Evolutionary conservation across 2,329 filamentous ascomycete species (phyloP).

Genomic region (Ophiocordyceps camponoti-leonardi): DNA sequence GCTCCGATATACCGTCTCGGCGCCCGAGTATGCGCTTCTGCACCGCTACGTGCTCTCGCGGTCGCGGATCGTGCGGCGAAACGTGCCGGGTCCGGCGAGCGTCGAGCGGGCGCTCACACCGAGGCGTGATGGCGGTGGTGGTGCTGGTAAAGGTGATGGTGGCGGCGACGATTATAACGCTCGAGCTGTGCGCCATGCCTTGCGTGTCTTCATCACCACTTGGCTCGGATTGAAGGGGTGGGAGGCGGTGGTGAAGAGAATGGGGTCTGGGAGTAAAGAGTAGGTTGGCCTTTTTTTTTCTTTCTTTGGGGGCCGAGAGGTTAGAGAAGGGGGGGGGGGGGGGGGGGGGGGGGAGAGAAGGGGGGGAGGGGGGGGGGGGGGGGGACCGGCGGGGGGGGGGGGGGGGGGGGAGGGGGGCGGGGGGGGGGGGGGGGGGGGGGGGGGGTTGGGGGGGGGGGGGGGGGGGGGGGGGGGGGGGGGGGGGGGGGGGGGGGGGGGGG

Average conservation of each 20-base stretch:
- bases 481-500: too few relatives aligned
- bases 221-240: slow-evolving; percentile 46
- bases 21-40: slow-evolving; percentile 70
- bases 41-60: slow-evolving; percentile 71
- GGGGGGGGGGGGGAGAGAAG: too few relatives aligned
- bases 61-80: slow-evolving; percentile 37
- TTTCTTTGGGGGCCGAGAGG: not conserved
- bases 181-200: slow-evolving; percentile 50
- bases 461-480: too few relatives aligned
- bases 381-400: too few relatives aligned
- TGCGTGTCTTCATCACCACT: slow-evolving; percentile 52
- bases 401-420: too few relatives aligned
- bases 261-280: slow-evolving; percentile 23
- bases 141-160: slow-evolving; percentile 4
- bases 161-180: slow-evolving; percentile 51
- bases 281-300: slow-evolving; percentile 14
- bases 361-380: too few relatives aligned
- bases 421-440: too few relatives aligned
- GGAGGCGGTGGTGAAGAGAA: slow-evolving; percentile 29
- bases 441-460: too few relatives aligned
- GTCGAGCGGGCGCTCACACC: slow-evolving; percentile 26
- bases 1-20: slow-evolving; percentile 69
- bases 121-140: slow-evolving; percentile 6
- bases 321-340: too few relatives aligned
- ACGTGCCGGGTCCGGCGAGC: slow-evolving; percentile 35